Conservation (phyloP, 805 yeast species). For the Metschnikowia corniflorae region DNA sequence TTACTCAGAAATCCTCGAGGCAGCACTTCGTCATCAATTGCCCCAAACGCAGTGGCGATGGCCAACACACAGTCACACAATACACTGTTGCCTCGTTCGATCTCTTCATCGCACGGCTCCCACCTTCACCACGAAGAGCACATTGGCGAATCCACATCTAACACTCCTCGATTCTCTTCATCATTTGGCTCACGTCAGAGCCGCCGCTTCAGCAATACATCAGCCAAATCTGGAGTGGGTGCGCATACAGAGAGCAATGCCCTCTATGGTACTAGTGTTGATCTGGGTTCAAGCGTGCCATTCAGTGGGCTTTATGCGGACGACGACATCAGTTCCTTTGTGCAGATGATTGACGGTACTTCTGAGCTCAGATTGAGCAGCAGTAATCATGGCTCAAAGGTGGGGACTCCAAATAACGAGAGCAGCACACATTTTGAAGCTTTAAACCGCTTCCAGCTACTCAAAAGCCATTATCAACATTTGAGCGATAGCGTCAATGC, state of each 20-base stretch:
- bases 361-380: conserved; percentile 43
- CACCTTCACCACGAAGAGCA: conserved; percentile 29
- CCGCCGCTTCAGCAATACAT: conserved; percentile 45
- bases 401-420: conserved; percentile 17
- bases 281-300: conserved; percentile 36
- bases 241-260: conserved; percentile 20
- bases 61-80: conserved; percentile 19
- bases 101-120: conserved; percentile 40
- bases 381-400: conserved; percentile 16
- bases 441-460: conserved; percentile 46
- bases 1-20: conserved; percentile 49
- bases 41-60: conserved; percentile 23
- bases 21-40: conserved; percentile 38
- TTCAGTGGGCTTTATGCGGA: conserved; percentile 46
- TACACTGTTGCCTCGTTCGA: conserved; percentile 30
- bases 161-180: conserved; percentile 61
- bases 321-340: conserved; percentile 67
- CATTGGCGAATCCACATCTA: conserved; percentile 27
- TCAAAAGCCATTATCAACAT: conserved; percentile 52
- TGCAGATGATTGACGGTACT: conserved; percentile 64
- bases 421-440: conserved; percentile 39
- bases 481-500: conserved; percentile 54
- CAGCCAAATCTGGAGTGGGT: conserved; percentile 13
- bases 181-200: conserved; percentile 65
- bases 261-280: conserved; percentile 33